These are phyloP conservation scores for Warburgia ugandensis DNA, from an alignment of 164 flowering plant species.

Conservation along the genomic window DNA sequence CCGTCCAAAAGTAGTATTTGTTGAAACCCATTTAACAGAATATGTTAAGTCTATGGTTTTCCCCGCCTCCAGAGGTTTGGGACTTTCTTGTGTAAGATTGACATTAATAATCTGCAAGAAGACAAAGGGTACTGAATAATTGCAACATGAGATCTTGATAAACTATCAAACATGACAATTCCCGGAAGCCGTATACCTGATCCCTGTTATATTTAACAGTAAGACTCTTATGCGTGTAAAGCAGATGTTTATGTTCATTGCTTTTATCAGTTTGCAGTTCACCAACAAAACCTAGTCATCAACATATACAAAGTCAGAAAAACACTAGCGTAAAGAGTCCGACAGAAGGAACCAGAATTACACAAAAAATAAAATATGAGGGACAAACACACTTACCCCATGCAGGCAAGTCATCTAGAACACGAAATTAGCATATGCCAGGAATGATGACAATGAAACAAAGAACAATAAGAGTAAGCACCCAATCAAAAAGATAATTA, in stretches of 20 bases:
- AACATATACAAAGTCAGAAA: neutral
- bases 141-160: neutral
- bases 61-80: conserved; percentile 73
- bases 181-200: conserved; percentile 46
- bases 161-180: neutral
- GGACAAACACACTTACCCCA: conserved; percentile 65
- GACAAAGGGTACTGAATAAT: neutral
- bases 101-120: conserved; percentile 88
- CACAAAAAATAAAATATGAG: neutral
- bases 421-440: conserved; percentile 13
- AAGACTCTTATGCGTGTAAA: conserved; percentile 74
- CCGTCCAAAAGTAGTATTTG: conserved; percentile 68
- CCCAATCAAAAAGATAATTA: conserved; percentile 4
- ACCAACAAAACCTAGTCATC: conserved; percentile 76
- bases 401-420: conserved; percentile 85
- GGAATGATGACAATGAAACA: conserved; percentile 8
- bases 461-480: conserved; percentile 5
- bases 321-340: neutral
- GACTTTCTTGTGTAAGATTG: conserved; percentile 76
- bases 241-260: conserved; percentile 64
- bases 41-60: conserved; percentile 70
- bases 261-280: conserved; percentile 68
- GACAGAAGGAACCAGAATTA: neutral
- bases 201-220: conserved; percentile 64
- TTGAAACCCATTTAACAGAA: conserved; percentile 74